Conservation (phyloP, 2,329 filamentous ascomycete genomes). For the Phoma sp. region DNA sequence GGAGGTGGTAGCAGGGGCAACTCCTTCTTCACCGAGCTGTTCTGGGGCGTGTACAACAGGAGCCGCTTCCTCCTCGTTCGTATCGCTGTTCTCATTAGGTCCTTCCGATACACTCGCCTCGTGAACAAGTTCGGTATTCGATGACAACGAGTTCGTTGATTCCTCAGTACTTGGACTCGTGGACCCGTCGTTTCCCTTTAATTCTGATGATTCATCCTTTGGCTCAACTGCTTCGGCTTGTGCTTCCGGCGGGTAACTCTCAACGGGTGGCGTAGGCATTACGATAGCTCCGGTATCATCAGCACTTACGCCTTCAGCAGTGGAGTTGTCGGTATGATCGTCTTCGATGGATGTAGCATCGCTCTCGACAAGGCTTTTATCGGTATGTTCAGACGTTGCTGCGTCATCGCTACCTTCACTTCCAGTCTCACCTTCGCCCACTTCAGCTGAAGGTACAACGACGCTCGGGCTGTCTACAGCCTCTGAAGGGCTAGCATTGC, state of each 20-base stretch:
- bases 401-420: conserved; percentile 2
- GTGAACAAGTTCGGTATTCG: not conserved
- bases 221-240: not conserved
- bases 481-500: not conserved
- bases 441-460: not conserved
- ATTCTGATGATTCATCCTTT: not conserved
- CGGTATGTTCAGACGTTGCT: conserved; percentile 1
- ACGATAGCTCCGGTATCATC: not conserved
- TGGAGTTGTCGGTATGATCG: not conserved
- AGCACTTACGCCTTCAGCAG: not conserved
- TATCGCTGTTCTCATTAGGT: not conserved
- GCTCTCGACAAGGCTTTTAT: conserved; percentile 1
- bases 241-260: not conserved
- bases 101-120: not conserved
- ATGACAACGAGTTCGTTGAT: not conserved
- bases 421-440: not conserved
- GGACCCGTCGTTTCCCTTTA: not conserved
- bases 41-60: not conserved
- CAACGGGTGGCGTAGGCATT: not conserved
- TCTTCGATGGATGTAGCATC: conserved; percentile 1
- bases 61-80: not conserved
- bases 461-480: not conserved
- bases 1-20: not conserved
- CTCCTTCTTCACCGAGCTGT: not conserved
- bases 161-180: not conserved